These are phyloP conservation scores for Lentinula edodes DNA, from an alignment of 768 basidiomycete genomes.

Conservation along the genomic window DNA sequence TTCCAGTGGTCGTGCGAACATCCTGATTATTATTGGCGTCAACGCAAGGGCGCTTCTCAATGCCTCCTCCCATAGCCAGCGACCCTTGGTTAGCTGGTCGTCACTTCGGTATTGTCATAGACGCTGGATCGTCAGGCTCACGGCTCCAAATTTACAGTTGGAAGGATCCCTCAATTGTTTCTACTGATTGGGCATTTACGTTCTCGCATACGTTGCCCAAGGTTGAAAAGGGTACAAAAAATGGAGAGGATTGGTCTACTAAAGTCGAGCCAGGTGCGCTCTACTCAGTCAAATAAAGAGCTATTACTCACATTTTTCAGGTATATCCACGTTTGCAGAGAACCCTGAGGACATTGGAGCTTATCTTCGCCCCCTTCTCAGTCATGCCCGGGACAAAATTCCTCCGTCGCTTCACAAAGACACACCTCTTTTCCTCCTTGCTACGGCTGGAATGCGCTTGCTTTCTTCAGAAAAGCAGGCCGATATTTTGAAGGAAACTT, in stretches of 20 bases:
- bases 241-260: conserved; percentile 79
- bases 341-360: conserved; percentile 62
- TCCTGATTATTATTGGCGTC: too few relatives aligned
- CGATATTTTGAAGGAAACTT: conserved; percentile 69
- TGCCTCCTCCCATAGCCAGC: conserved; percentile 71
- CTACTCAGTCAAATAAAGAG: neutral
- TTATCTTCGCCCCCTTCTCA: conserved; percentile 79
- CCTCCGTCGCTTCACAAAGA: conserved; percentile 80
- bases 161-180: conserved; percentile 66
- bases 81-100: conserved; percentile 76
- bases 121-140: conserved; percentile 97
- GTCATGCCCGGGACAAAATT: conserved; percentile 75
- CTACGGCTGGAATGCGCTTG: conserved; percentile 97
- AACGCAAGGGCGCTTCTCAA: conserved; percentile 17
- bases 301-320: conserved; percentile 33
- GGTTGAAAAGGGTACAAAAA: conserved; percentile 86
- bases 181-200: conserved; percentile 45
- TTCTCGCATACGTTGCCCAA: conserved; percentile 61
- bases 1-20: too few relatives aligned
- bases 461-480: conserved; percentile 64
- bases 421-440: conserved; percentile 91
- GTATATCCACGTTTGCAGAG: conserved; percentile 78
- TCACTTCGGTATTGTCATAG: conserved; percentile 91
- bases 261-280: conserved; percentile 91
- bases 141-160: conserved; percentile 96